phyloP scores from a whole-genome alignment of 1,284 basidiomycete species.

The Ustilago bromivora region DNA sequence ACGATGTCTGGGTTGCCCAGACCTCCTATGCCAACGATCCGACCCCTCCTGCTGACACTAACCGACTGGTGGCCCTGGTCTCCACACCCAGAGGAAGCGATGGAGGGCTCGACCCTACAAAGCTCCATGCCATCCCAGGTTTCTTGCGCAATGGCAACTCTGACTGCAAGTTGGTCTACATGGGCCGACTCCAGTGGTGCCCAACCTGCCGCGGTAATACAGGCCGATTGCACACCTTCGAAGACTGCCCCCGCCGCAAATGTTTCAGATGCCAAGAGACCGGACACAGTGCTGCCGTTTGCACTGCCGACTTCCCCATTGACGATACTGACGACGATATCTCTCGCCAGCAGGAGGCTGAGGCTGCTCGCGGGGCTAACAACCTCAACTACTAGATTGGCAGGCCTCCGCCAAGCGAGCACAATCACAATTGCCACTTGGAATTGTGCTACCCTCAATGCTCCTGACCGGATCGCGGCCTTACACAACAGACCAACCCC shows the following conservation, averaged over 20 bases:
- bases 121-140: background rate
- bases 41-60: no score
- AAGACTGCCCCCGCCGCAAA: background rate
- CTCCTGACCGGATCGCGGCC: background rate
- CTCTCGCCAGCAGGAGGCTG: background rate
- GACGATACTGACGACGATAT: background rate
- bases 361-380: no score
- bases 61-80: no score
- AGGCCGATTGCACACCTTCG: background rate
- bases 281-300: background rate
- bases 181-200: background rate
- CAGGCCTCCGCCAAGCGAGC: background rate
- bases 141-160: background rate
- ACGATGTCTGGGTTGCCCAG: background rate
- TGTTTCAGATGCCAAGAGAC: background rate
- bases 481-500: background rate
- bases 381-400: background rate
- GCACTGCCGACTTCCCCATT: no score
- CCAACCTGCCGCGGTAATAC: background rate
- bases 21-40: background rate
- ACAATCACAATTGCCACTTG: background rate
- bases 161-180: background rate
- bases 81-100: background rate
- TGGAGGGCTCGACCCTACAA: background rate
- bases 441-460: background rate